Base-by-base conservation (phyloP, 148 eudicot genomes). In the Chenopodium quinoa region DNA sequence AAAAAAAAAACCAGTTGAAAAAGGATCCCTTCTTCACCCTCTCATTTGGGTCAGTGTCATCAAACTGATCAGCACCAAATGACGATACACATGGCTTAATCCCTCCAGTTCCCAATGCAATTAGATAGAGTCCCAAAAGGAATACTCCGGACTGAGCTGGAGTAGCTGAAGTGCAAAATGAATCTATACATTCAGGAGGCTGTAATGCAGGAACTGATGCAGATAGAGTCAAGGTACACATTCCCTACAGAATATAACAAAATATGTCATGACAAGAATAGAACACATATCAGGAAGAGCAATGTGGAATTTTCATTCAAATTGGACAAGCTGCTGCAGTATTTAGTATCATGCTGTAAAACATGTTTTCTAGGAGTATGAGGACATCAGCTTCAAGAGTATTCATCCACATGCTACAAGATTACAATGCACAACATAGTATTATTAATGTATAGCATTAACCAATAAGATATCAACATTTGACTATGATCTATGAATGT, bases 31-130 rank as follows among this genome's bases (percentile, higher is more conserved):
- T 86, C 84, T 80, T 86, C 19, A 83, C 83, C 72, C 85, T 86
- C 83, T 89, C 91, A 56, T 23, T 64, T 16, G 90, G 82, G 77
- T 86, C 88, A 1, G 90, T 88, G 60, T 88, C 88, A 60, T 88
- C 90, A 86, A 87, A 89, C 76, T 89, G 91, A 76, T 89, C 91
- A 23, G 91, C 91, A 48, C 91, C 91, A 67, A 89, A 89, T 9
- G 91, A 87, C 34, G 88, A 87, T 76, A 83, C 91, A 81, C 89
- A 89, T 16, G 91, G 91, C 73, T 89, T 89, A 78, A 89, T 89
- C 70, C 91, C 91, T 50, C 91, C 91, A 70, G 89, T 87, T 46
- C 91, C 91, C 14, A 89, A 75, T 68, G 89, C 89, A 82, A 89
- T 87, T 75, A 89, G 82, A 82, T 89, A 89, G 62, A 89, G 89